Percentiles rank a stretch among this genome's conserved stretches.
These are phyloP conservation scores for Aspergillus floridensis DNA, from an alignment of 2,329 filamentous ascomycete species.

Conservation along the genomic window DNA sequence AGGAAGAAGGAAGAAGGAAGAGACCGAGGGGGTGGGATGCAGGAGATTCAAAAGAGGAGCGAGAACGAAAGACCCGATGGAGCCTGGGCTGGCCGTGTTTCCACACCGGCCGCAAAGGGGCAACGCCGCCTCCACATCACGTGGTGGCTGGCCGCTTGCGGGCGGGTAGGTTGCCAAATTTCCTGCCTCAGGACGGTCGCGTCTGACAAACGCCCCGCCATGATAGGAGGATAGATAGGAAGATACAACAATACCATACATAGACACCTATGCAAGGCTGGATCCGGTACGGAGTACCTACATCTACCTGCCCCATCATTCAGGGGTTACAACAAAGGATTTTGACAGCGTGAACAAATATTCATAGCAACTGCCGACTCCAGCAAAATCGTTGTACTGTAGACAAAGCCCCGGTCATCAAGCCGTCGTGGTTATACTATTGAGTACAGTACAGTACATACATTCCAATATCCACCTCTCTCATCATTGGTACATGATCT, in stretches of 20 bases:
- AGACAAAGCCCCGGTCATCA: no score
- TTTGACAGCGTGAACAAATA: no score
- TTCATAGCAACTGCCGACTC: no score
- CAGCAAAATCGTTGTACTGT: no score
- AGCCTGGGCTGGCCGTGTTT: neutral
- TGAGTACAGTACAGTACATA: neutral
- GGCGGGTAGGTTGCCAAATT: neutral
- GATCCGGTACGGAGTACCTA: no score
- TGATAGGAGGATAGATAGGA: neutral
- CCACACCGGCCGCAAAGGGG: slow-evolving; percentile 20
- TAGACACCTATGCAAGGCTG: no score
- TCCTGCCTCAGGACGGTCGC: neutral
- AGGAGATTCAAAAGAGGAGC: slow-evolving; percentile 7
- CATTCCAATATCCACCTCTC: neutral
- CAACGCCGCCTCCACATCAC: slow-evolving; percentile 14
- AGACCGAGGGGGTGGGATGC: slow-evolving; percentile 8
- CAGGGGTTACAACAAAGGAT: no score
- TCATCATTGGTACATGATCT: neutral
- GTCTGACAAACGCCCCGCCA: neutral
- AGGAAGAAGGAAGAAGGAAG: slow-evolving; percentile 1
- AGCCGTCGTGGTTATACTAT: neutral
- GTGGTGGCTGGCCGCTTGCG: slow-evolving; percentile 16
- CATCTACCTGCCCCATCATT: no score
- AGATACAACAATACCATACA: no score
- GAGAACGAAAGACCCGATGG: neutral